phyloP scores from a whole-genome alignment of 2,329 filamentous ascomycete species.

The Teratosphaeria pseudoeucalypti region DNA sequence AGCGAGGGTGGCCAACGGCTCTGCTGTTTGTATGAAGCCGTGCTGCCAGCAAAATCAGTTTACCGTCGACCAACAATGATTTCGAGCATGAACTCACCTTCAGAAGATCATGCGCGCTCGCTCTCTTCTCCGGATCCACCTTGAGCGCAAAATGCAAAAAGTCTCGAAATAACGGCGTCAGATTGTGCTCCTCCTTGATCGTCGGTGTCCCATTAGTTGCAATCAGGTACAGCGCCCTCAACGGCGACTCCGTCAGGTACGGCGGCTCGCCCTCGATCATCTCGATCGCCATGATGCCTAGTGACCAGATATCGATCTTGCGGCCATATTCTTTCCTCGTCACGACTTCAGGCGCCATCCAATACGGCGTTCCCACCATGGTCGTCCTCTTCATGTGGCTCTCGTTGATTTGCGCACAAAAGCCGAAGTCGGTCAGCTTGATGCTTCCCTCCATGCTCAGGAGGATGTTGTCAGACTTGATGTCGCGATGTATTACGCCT shows the following conservation, averaged over 20 bases:
- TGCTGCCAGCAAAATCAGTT: slow-evolving; percentile 21
- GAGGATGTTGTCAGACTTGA: slow-evolving; percentile 97
- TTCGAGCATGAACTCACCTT: slow-evolving; percentile 53
- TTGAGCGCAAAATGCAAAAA: slow-evolving; percentile 89
- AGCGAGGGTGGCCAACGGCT: slow-evolving; percentile 57
- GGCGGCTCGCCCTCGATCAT: slow-evolving; percentile 99
- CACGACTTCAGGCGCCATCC: slow-evolving; percentile 99
- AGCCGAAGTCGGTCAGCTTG: slow-evolving; percentile 97
- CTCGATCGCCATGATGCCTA: slow-evolving; percentile 99
- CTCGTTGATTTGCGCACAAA: slow-evolving; percentile 97
- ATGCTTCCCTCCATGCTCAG: slow-evolving; percentile 91
- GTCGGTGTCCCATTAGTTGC: slow-evolving; percentile 91
- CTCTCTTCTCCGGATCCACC: slow-evolving; percentile 94
- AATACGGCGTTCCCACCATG: slow-evolving; percentile 98
- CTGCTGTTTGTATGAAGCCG: slow-evolving; percentile 42
- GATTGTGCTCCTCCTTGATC: slow-evolving; percentile 82
- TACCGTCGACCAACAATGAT: slow-evolving; percentile 4
- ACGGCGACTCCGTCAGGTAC: slow-evolving; percentile 87
- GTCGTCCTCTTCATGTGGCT: slow-evolving; percentile 94
- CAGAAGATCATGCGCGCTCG: slow-evolving; percentile 85
- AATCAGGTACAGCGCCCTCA: slow-evolving; percentile 89
- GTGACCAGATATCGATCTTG: slow-evolving; percentile 96
- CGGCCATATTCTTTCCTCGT: slow-evolving; percentile 95
- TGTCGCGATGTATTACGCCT: slow-evolving; percentile 95
- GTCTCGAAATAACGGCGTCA: slow-evolving; percentile 75